These are phyloP conservation scores for Umbelopsis sp. DNA, from an alignment of 192 early-diverging fungal species.

Conservation along the genomic window DNA sequence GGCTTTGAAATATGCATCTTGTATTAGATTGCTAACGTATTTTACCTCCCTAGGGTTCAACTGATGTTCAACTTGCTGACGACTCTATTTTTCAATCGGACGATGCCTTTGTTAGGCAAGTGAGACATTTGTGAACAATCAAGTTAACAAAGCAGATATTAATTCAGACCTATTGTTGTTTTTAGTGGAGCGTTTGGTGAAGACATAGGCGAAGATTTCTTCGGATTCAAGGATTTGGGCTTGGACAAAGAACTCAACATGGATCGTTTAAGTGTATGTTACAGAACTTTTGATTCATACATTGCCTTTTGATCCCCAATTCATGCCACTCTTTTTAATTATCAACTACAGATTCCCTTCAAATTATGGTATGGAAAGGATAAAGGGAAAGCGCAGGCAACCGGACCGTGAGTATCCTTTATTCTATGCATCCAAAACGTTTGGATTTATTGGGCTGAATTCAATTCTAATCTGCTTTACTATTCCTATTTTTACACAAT, in stretches of 20 bases:
- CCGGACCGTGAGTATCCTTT: background rate
- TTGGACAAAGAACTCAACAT: constrained; percentile 74
- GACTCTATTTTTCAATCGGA: constrained; percentile 30
- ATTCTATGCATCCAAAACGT: background rate
- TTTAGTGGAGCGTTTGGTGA: constrained; percentile 62
- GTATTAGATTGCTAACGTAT: background rate
- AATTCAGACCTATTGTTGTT: background rate
- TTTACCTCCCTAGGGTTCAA: constrained; percentile 18
- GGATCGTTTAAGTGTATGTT: constrained; percentile 42
- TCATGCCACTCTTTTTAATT: too few relatives aligned
- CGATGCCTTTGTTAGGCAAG: constrained; percentile 38
- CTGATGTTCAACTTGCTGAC: constrained; percentile 30
- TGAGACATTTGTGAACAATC: background rate
- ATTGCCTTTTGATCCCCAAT: too few relatives aligned
- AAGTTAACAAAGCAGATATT: background rate
- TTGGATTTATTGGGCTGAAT: background rate
- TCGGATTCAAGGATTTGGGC: constrained; percentile 89
- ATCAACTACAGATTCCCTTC: constrained; percentile 39
- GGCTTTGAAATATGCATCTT: background rate
- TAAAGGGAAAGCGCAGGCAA: constrained; percentile 18
- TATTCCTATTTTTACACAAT: too few relatives aligned
- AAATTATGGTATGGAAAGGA: constrained; percentile 43
- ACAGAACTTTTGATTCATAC: background rate
- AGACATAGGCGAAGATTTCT: constrained; percentile 83
- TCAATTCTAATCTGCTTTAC: too few relatives aligned